Evolutionary conservation across 345 rosid species (phyloP), one percentile per base, ranked within the genome.

Genomic region (Salix caprea): DNA sequence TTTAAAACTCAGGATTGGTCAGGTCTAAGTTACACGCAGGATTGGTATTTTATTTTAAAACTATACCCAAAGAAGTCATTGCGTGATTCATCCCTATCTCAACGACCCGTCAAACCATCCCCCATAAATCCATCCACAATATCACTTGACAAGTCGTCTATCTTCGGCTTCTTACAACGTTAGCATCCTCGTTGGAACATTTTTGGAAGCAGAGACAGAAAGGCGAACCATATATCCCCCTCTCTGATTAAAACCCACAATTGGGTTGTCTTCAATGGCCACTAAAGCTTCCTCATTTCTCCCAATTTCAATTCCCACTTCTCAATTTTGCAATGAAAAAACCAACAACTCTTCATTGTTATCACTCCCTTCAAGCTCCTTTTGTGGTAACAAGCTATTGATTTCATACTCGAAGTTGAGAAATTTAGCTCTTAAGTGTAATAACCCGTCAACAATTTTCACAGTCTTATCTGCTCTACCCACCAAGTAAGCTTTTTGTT

Each of bases 401-500:
- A 66, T 79, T 54, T 75, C 73, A 37, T 74, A 72, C 71, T 78
- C 83, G 62, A 78, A 82, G 66, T 82, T 78, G 36, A 79, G 69
- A 61, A 70, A 60, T 71, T 79, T 82, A 79, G 72, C 83, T 61
- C 24, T 76, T 32, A 85, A 82, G 75, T 69, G 26, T 23, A 70
- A 65, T 69, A 82, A 78, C 67, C 83, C 82, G 75, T 79, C 88
- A 12, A 67, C 85, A 36, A 71, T 81, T 1, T 86, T 86, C 15
- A 87, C 88, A 2, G 86, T 86, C 13, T 78, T 88, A 71, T 81
- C 88, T n/a, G 90, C 87, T 74, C 92, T 92, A 70, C 97, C 97
- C 4, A 90, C 91, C 18, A 46, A 84, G 96, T 90, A 56, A 81
- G 87, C 62, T 76, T 70, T 23, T 36, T 19, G 13, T 28, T 58